Base-by-base conservation (phyloP, 805 yeast species). In the Suhomyces pyralidae region DNA sequence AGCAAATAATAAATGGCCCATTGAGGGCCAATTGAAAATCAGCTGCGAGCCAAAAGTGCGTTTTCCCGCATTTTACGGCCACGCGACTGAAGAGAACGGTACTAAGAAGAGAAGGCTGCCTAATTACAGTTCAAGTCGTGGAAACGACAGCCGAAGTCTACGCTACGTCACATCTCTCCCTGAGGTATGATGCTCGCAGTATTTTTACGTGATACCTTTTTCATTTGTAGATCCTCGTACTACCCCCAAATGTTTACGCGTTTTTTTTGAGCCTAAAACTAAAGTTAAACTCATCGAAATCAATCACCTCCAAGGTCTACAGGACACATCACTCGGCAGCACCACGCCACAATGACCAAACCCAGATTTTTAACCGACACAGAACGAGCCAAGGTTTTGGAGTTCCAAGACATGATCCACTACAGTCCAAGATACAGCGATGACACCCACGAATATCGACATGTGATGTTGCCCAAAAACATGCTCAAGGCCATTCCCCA, bases 391-490 rank as follows among this genome's bases (percentile, higher is more conserved):
- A 84, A 93, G 49, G 86, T 93, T 40, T 82, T 88, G 61, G 97
- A 93, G 66, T 94, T 90, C 66, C 96, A 89, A 66, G 98, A 94
- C 52, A 82, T 87, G 69, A 94, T 94, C 61, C 97, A 94, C 70
- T 94, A 94, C 67, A 90, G 97, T 8, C 94, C 96, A 52, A 78
- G 96, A 62, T 94, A 93, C 72, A 84, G 91, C 20, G 99, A 94
- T 65, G 98, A 93, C 65, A 81, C 85, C 43, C 87, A 81, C 65
- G 99, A 94, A 74, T 94, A 93, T 70, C 79, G 99, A 68, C 99
- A 94, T 67, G 99, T 94, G 47, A 92, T 94, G 83, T 80, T 94
- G 50, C 99, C 99, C 58, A 91, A 96, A 66, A 90, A 88, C 56
- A 90, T 94, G 97, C 80, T 94, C 51, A 93, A 92, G 68, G 90